Conservation (phyloP, 768 basidiomycete species). For the Ephemerocybe angulata region DNA sequence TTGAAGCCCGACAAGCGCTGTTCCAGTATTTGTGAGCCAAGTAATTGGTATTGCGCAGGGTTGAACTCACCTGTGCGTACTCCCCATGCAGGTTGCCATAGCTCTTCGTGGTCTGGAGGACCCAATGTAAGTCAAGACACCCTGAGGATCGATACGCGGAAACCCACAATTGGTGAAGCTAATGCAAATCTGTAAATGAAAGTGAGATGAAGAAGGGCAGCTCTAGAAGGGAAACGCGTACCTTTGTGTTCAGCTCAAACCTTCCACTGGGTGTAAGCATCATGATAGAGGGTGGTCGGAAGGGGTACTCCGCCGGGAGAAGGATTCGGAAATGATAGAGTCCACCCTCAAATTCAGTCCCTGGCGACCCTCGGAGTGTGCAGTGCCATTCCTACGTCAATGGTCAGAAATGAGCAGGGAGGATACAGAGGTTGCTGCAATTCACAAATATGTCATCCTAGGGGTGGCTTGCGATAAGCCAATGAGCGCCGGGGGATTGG, state of each 20-base stretch:
- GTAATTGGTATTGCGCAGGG: background rate
- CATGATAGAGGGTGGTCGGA: constrained; percentile 93
- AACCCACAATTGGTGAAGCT: constrained; percentile 80
- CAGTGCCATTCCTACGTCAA: constrained; percentile 82
- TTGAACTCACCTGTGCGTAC: constrained; percentile 74
- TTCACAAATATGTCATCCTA: constrained; percentile 89
- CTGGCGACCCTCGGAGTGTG: constrained; percentile 84
- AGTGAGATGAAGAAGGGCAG: background rate
- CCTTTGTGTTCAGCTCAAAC: constrained; percentile 95
- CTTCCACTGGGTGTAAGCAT: constrained; percentile 96
- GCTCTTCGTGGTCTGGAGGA: constrained; percentile 83
- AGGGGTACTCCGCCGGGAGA: constrained; percentile 92
- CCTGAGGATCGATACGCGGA: background rate
- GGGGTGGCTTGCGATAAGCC: constrained; percentile 6
- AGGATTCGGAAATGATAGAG: constrained; percentile 94
- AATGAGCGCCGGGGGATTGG: constrained; percentile 4
- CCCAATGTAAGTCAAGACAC: constrained; percentile 12
- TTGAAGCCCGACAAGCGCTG: constrained; percentile 84
- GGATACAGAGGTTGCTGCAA: constrained; percentile 11
- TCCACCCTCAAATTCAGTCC: constrained; percentile 91
- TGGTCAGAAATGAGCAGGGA: constrained; percentile 17
- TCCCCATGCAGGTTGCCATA: constrained; percentile 99
- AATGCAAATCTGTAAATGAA: constrained; percentile 69
- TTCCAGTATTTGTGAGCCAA: background rate
- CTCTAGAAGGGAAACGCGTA: constrained; percentile 28